Evolutionary conservation across 805 yeast species (phyloP), one percentile per base, ranked within the genome.

Genomic region (Priceomyces medius): DNA sequence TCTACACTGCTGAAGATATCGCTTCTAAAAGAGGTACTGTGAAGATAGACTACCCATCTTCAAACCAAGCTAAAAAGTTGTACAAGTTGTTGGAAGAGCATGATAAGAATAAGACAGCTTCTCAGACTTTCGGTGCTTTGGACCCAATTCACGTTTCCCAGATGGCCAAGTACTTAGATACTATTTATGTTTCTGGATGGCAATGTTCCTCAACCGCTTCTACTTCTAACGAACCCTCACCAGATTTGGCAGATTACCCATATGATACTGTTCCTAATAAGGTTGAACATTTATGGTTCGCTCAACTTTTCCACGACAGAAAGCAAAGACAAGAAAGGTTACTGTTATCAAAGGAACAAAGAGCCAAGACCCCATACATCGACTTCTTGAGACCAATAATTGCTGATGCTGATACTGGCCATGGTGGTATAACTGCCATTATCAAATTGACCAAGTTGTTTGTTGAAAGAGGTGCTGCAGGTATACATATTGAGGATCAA

Each of bases 391-490:
- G 97, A 56, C 99, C 99, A 44, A 88, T 91, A 55, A 77, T 91
- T 55, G 98, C 98, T 32, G 99, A 91, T 64, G 99, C 91, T 53
- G 99, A 91, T 70, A 93, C 98, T 44, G 99, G 99, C 54, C 98
- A 91, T 66, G 99, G 99, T 70, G 98, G 99, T 63, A 77, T 89
- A 56, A 90, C 98, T 45, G 98, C 98, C 43, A 88, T 88, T 53
- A 85, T 89, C 72, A 91, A 91, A 72, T 80, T 91, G 64, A 89
- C 97, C 58, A 91, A 91, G 74, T 76, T 91, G 81, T 91, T 91
- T 63, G 87, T 91, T 55, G 98, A 91, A 74, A 82, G 95, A 58
- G 98, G 98, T 67, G 99, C 98, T 43, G 97, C 98, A 45, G 98
- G 98, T 61, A 89, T 91, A 58, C 99, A 91, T 66, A 89, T 91